Percentiles rank a stretch among this genome's conserved stretches.
Evolutionary conservation across 1,284 basidiomycete species (phyloP).

Genomic region (Pyrrhoderma lamaoense): DNA sequence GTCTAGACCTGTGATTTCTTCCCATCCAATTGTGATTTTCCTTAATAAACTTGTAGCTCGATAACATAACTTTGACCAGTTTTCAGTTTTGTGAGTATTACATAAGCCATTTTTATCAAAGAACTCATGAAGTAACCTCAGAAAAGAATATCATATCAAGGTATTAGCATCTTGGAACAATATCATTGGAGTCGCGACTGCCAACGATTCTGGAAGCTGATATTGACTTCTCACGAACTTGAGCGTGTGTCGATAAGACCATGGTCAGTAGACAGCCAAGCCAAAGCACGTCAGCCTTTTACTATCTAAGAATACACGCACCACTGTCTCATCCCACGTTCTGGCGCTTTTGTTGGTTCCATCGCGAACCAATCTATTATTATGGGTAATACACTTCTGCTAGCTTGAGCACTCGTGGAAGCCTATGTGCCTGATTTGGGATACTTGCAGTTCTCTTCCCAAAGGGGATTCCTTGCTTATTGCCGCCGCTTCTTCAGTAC

Average conservation of each 20-base stretch:
- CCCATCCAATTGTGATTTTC: too few species aligned
- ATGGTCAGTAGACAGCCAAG: slow-evolving; percentile 17
- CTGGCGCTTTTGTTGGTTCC: slow-evolving; percentile 11
- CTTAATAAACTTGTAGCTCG: too few species aligned
- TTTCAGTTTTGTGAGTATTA: too few species aligned
- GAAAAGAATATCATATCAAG: too few species aligned
- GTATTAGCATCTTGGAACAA: too few species aligned
- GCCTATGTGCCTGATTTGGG: slow-evolving; percentile 4
- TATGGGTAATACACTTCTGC: slow-evolving; percentile 4
- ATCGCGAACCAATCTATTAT: neutral
- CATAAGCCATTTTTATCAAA: too few species aligned
- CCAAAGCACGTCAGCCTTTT: neutral
- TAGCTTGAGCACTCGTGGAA: slow-evolving; percentile 10
- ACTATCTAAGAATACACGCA: slow-evolving; percentile 6
- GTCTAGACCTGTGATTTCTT: too few species aligned
- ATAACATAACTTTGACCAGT: too few species aligned
- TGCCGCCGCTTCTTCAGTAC: slow-evolving; percentile 8
- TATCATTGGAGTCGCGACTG: too few species aligned
- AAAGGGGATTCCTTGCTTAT: slow-evolving; percentile 1
- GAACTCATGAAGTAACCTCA: too few species aligned
- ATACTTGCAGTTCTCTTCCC: neutral
- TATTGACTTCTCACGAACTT: slow-evolving; percentile 12
- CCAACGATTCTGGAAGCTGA: too few species aligned
- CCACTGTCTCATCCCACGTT: slow-evolving; percentile 11
- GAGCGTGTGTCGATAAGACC: slow-evolving; percentile 13